Base-by-base conservation (phyloP, 352 stramenopile genomes). In the Pythium monospermum region DNA sequence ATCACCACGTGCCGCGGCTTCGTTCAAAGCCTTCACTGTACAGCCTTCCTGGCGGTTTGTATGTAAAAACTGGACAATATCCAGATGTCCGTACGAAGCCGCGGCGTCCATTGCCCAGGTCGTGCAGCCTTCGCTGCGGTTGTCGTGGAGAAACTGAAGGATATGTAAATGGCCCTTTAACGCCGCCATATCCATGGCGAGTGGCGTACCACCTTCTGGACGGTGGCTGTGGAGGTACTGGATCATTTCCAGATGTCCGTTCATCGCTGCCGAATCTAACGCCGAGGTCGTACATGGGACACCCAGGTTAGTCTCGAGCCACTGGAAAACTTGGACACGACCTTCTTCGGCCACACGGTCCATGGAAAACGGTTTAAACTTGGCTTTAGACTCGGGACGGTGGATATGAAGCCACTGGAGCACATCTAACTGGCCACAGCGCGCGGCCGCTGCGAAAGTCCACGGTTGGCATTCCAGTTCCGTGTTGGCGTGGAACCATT, bases 351-450 rank as follows among this genome's bases (percentile, higher is more conserved):
- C 49, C 7, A 57, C 58, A 36, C 46, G 50, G 51, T 66, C 58
- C 58, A 66, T 66, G 23, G 58, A 57, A n/a, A 61, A 66, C 0
- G 58, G 42, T 23, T 50, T 46, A 6, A 61, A 48, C 27, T 53
- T 41, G 38, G 51, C 42, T 32, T 50, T 46, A 16, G 57, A 61
- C 38, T 61, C 51, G 46, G 42, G 32, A 16, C 47, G 47, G 37
- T 66, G 37, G 16, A 28, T 25, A 27, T 53, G 46, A 3, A 66
- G 53, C 58, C 58, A 66, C 36, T 53, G 36, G 11, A 66, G 50
- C 4, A 59, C 54, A 13, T 49, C 13, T 13, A 57, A 42, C 26
- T 66, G 58, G 2, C 58, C 58, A 6, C 50, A 55, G 26, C 54
- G 46, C 21, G 49, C 57, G 22, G 57, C 52, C 1, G 52, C 58